phyloP scores from a whole-genome alignment of 2,329 filamentous ascomycete species.

The Sordariomycetes sp. region DNA sequence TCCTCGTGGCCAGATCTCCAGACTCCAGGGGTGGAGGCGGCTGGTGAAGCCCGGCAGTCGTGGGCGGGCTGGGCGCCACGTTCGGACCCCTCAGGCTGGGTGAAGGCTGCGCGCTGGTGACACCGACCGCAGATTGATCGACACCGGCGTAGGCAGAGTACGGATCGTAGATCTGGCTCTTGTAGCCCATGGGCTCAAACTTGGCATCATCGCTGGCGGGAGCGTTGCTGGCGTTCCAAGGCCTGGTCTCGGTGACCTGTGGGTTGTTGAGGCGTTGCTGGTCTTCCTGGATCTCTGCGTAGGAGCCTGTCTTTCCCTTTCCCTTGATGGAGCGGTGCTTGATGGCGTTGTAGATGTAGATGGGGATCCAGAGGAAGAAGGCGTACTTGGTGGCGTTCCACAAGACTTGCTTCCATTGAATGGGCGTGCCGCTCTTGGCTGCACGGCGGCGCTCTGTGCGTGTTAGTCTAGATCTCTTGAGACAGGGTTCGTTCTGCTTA shows the following conservation, averaged over 20 bases:
- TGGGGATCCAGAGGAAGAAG: slow-evolving; percentile 11
- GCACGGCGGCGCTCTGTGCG: background rate
- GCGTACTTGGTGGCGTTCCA: slow-evolving; percentile 8
- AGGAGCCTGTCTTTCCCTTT: too few relatives aligned
- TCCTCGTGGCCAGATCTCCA: background rate
- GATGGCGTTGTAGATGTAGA: slow-evolving; percentile 8
- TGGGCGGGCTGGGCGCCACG: background rate
- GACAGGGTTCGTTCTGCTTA: background rate
- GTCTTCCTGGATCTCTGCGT: slow-evolving; percentile 9
- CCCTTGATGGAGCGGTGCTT: slow-evolving; percentile 1
- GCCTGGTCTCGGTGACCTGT: slow-evolving; percentile 1
- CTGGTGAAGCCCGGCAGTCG: background rate
- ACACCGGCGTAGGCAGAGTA: slow-evolving; percentile 1
- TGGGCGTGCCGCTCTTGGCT: slow-evolving; percentile 6
- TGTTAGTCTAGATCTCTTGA: background rate
- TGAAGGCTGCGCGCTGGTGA: background rate
- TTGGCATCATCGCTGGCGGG: background rate
- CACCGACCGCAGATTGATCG: background rate
- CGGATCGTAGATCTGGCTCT: background rate
- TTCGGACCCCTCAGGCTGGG: background rate
- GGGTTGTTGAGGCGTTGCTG: slow-evolving; percentile 1
- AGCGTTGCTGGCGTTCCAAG: background rate
- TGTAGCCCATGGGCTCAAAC: slow-evolving; percentile 2
- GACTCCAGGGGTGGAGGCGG: slow-evolving; percentile 1
- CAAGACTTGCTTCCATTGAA: slow-evolving; percentile 7